Evolutionary conservation across 805 yeast genomes (phyloP).

Genomic region (Lachancea lanzarotensis): DNA sequence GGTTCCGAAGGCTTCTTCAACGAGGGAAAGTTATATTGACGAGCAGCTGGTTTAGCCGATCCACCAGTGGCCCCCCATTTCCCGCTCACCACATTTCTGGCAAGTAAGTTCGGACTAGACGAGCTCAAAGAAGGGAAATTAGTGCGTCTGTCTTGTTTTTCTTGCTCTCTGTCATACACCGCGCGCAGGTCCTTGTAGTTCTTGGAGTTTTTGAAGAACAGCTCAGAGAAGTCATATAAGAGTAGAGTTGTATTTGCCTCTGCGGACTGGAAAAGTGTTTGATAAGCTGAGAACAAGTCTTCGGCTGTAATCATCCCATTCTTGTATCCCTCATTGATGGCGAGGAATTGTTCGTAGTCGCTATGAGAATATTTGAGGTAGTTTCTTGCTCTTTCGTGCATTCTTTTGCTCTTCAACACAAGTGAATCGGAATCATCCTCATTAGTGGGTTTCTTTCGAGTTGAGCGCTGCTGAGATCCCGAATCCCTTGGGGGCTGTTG

Average conservation of each 20-base stretch:
- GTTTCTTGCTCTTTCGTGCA: constrained; percentile 82
- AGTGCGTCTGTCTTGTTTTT: constrained; percentile 15
- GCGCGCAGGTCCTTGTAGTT: constrained; percentile 37
- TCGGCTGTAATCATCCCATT: constrained; percentile 41
- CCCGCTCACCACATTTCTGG: constrained; percentile 20
- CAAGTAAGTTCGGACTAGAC: constrained; percentile 9
- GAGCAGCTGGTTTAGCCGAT: constrained; percentile 10
- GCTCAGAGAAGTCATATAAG: constrained; percentile 53
- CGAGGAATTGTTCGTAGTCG: constrained; percentile 43
- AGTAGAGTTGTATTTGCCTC: constrained; percentile 50
- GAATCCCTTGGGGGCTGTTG: constrained; percentile 21
- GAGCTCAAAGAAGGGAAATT: constrained; percentile 22
- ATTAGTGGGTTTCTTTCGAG: background rate
- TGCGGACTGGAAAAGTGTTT: constrained; percentile 39
- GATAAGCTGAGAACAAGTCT: constrained; percentile 43
- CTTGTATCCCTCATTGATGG: constrained; percentile 43
- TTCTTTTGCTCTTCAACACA: constrained; percentile 50
- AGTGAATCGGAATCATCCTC: constrained; percentile 35
- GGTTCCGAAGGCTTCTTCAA: constrained; percentile 18
- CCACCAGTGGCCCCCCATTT: constrained; percentile 27
- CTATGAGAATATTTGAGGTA: constrained; percentile 51
- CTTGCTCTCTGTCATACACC: constrained; percentile 27
- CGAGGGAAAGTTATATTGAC: constrained; percentile 31
- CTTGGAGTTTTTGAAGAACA: constrained; percentile 43
- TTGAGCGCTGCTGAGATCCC: constrained; percentile 16